Evolutionary conservation across 768 basidiomycete species (phyloP), one percentile per base, ranked within the genome.

Genomic region (Hydnomerulius pinastri): DNA sequence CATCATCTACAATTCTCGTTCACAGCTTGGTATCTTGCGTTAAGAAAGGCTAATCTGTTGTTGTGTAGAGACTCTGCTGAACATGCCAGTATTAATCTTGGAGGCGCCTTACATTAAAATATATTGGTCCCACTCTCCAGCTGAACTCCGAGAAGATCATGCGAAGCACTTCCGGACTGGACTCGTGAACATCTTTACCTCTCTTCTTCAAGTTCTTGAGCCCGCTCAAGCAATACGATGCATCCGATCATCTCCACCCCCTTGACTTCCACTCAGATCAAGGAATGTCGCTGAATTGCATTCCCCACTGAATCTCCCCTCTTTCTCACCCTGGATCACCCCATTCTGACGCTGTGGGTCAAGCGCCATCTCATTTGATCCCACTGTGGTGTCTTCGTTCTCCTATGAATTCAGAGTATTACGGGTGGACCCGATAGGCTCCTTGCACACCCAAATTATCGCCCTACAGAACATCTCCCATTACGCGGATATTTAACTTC

Each of bases 381-480:
- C 56, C 23, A 29, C 28, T 28, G 24, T 23, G 10, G 50, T 39
- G 46, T 43, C 55, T 54, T 54, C 38, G 23, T 53, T 3, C 52
- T 47, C 53, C 49, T 50, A 28, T 56, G 47, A 54, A 53, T 56
- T 48, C 42, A 39, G 49, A 38, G 51, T 59, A 62, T 65, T 37
- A n/a, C 56, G 49, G 56, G n/a, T 47, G 15, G 27, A 23, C 49
- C 56, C 33, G 27, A 38, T 13, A 25, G 15, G 11, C 28, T 38
- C 13, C 10, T 37, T 58, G 46, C 56, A 36, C 30, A 32, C 30
- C 4, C 30, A 32, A 47, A 48, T 17, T 25, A 23, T 33, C 12
- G 35, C 58, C 46, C 51, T 48, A 38, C 42, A 50, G 44, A 4
- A 20, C 17, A n/a, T 33, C 43, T 36, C 41, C 33, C 41, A 33